Conservation (phyloP, 176 grass and related monocot genomes). For the Eragrostis nindensis region DNA sequence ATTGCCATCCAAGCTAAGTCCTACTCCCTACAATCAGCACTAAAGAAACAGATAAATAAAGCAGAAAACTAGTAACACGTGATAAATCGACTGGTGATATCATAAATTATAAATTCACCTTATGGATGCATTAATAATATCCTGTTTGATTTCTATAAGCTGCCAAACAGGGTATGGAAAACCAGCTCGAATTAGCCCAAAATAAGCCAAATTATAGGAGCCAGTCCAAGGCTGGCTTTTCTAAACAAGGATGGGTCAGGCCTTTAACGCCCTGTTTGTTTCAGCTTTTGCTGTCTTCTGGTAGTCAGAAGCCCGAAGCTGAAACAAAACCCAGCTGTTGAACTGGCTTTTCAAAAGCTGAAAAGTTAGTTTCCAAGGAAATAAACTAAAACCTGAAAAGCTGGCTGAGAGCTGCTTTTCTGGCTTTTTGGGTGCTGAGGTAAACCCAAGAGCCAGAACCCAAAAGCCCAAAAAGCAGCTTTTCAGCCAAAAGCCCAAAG, state of each 20-base stretch:
- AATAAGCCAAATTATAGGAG: not conserved
- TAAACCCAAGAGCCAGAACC: too few species aligned
- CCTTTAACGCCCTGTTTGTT: not conserved
- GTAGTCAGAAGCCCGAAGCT: too few species aligned
- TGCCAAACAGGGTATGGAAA: not conserved
- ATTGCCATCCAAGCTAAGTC: conserved; percentile 12
- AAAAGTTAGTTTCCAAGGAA: too few species aligned
- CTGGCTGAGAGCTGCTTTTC: too few species aligned
- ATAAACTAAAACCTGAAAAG: too few species aligned
- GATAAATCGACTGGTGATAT: not conserved
- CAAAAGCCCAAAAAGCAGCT: too few species aligned
- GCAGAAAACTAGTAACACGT: not conserved
- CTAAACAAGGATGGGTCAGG: not conserved
- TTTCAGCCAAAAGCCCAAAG: too few species aligned
- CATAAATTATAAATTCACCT: not conserved
- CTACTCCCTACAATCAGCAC: not conserved
- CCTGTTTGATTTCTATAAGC: conserved; percentile 6
- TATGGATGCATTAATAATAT: not conserved
- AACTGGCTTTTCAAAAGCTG: too few species aligned
- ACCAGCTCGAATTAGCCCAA: not conserved
- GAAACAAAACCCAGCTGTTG: too few species aligned
- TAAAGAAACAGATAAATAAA: conserved; percentile 10
- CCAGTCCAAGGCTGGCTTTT: not conserved
- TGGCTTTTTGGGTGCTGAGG: too few species aligned
- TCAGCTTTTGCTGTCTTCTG: too few species aligned